Conservation (phyloP, 352 stramenopile species). For the Phytophthora rubi region DNA sequence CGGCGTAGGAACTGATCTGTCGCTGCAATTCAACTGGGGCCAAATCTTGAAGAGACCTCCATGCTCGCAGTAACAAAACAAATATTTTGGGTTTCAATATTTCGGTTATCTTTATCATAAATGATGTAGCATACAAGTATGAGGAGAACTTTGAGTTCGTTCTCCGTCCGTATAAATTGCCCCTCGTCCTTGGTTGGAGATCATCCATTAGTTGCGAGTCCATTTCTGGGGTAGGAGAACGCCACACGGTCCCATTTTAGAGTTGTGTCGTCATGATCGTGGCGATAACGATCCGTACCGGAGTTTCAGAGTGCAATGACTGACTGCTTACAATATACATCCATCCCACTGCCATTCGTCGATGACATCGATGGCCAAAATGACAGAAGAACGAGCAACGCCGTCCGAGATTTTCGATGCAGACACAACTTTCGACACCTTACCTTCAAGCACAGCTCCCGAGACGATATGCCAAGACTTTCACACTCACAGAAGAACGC, state of each 20-base stretch:
- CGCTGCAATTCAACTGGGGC: slow-evolving; percentile 27
- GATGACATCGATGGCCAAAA: neutral
- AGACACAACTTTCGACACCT: neutral
- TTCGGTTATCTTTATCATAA: neutral
- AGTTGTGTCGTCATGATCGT: neutral
- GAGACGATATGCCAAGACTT: neutral
- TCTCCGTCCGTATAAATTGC: neutral
- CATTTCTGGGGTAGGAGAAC: neutral
- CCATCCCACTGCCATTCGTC: neutral
- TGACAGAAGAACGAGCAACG: neutral
- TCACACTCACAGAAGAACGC: neutral
- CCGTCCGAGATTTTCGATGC: neutral
- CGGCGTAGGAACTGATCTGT: slow-evolving; percentile 24
- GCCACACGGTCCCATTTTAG: neutral
- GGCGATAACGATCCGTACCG: neutral
- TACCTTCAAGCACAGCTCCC: neutral
- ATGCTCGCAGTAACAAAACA: neutral
- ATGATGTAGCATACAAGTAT: neutral
- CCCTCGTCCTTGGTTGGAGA: neutral
- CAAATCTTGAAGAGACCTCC: slow-evolving; percentile 19
- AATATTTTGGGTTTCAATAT: neutral
- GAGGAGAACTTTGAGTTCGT: too few species aligned
- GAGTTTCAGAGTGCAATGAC: too few species aligned
- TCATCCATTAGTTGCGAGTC: neutral
- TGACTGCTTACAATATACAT: too few species aligned